These are phyloP conservation scores for Phytophthora cryptogea DNA, from an alignment of 352 stramenopile species.

Conservation along the genomic window DNA sequence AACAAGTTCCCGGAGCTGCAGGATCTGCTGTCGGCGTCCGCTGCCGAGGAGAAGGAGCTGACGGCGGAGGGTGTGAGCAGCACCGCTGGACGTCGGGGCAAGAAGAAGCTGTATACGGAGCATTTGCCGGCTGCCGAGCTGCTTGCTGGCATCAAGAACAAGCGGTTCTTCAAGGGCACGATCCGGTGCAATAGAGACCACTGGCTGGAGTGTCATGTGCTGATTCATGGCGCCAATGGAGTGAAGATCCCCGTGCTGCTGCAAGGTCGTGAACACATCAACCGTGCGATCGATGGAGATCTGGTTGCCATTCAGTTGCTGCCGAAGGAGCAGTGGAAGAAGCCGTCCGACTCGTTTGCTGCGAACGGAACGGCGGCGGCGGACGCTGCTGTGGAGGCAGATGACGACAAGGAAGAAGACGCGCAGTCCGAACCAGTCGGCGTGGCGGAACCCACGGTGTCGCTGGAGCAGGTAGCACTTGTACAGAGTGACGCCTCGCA, in stretches of 20 bases:
- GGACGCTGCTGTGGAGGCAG: conserved; percentile 45
- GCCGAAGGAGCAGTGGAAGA: conserved; percentile 81
- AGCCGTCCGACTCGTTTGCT: conserved; percentile 71
- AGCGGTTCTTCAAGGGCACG: conserved; percentile 88
- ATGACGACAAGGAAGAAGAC: conserved; percentile 47
- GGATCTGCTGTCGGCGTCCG: conserved; percentile 55
- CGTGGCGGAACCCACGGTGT: conserved; percentile 69
- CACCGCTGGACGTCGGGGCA: conserved; percentile 36
- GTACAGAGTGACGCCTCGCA: conserved; percentile 55
- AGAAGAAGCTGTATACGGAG: conserved; percentile 74
- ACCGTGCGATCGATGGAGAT: conserved; percentile 98
- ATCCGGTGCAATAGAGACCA: conserved; percentile 89
- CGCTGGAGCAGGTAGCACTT: conserved; percentile 61
- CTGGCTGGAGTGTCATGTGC: conserved; percentile 78
- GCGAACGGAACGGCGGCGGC: conserved; percentile 45
- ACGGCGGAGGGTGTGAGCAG: conserved; percentile 47
- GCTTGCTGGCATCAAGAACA: conserved; percentile 87
- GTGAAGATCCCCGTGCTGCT: conserved; percentile 75
- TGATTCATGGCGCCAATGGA: conserved; percentile 72
- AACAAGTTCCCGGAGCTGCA: conserved; percentile 54
- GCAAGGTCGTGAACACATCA: conserved; percentile 90
- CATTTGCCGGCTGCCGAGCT: conserved; percentile 80
- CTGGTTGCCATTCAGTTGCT: conserved; percentile 96
- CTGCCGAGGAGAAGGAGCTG: conserved; percentile 32
- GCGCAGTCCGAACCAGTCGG: conserved; percentile 39